Conservation (phyloP, 169 alveolate genomes). For the Babesia ovis region DNA sequence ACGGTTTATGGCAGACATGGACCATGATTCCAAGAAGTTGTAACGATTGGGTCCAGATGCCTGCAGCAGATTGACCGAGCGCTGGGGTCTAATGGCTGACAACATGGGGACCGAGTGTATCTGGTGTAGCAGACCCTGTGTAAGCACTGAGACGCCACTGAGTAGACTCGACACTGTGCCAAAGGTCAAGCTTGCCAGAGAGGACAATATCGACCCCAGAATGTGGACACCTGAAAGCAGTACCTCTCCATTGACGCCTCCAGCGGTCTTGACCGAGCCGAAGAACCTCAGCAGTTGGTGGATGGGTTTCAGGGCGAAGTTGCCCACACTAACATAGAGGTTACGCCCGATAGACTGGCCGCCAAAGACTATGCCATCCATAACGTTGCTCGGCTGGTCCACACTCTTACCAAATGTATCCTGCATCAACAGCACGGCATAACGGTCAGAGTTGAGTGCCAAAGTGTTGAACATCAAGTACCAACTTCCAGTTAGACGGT, state of each 20-base stretch:
- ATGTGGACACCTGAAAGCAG: conserved; percentile 66
- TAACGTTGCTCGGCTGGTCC: conserved; percentile 76
- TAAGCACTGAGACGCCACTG: conserved; percentile 67
- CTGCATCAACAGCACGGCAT: conserved; percentile 59
- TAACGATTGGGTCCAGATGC: conserved; percentile 70
- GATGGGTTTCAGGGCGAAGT: conserved; percentile 67
- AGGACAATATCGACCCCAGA: conserved; percentile 58
- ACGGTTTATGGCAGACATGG: conserved; percentile 65
- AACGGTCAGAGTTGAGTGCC: conserved; percentile 60
- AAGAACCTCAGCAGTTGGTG: conserved; percentile 53
- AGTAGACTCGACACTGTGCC: conserved; percentile 62
- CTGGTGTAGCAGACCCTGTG: conserved; percentile 75
- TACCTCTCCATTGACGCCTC: conserved; percentile 41
- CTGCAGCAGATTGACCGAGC: conserved; percentile 63
- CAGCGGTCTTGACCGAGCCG: conserved; percentile 22
- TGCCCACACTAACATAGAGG: conserved; percentile 67
- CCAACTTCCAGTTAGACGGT: conserved; percentile 67
- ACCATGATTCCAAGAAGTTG: conserved; percentile 77
- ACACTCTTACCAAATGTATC: conserved; percentile 64
- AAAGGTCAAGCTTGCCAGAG: conserved; percentile 46
- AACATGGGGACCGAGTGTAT: conserved; percentile 76
- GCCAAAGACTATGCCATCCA: conserved; percentile 75
- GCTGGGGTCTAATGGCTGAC: conserved; percentile 74
- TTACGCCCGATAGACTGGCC: conserved; percentile 67
- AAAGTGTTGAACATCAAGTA: conserved; percentile 43